Evolutionary conservation across 495 filamentous ascomycete species (phyloP).

Genomic region (Penicillium paradoxum): DNA sequence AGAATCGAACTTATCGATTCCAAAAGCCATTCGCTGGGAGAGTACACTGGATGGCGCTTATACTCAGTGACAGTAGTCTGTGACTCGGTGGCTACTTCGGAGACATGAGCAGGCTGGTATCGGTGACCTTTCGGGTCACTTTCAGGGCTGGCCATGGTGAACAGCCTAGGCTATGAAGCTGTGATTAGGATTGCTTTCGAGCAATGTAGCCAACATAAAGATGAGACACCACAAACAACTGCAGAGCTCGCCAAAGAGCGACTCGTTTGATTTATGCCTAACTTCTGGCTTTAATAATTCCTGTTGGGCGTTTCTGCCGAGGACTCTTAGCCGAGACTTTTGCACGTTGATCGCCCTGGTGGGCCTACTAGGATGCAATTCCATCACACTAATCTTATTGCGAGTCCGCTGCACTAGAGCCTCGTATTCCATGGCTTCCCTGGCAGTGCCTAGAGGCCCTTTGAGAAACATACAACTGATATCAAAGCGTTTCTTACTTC

Average conservation of each 20-base stretch:
- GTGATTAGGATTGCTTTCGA: neutral
- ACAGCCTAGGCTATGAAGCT: neutral
- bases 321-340: too few species aligned
- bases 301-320: too few species aligned
- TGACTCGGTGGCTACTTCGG: slow-evolving; percentile 7
- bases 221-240: neutral
- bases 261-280: neutral
- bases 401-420: too few species aligned
- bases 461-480: too few species aligned
- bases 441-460: too few species aligned
- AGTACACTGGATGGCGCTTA: slow-evolving; percentile 19
- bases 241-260: neutral
- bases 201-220: neutral
- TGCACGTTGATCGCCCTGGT: too few species aligned
- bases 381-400: too few species aligned
- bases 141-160: slow-evolving; percentile 12
- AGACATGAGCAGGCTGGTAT: slow-evolving; percentile 7
- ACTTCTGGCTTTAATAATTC: too few species aligned
- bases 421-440: too few species aligned
- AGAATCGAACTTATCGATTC: slow-evolving; percentile 14
- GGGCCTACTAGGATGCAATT: too few species aligned
- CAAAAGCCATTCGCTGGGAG: slow-evolving; percentile 15
- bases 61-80: slow-evolving; percentile 8
- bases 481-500: too few species aligned
- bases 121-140: slow-evolving; percentile 2